These are phyloP conservation scores for Tuber indicum DNA, from an alignment of 495 filamentous ascomycete species.

Conservation along the genomic window DNA sequence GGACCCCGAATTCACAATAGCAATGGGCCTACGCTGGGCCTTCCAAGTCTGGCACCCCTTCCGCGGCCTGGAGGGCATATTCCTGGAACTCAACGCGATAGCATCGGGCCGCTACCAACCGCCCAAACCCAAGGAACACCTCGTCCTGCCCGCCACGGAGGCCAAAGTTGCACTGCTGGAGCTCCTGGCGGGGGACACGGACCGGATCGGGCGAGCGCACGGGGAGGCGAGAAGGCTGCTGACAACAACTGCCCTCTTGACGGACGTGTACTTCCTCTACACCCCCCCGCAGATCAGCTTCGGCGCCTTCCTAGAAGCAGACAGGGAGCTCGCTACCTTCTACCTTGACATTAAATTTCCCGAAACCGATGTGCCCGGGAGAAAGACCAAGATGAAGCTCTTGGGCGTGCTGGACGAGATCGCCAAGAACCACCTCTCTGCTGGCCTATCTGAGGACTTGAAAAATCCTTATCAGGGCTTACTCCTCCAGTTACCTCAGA, in stretches of 20 bases:
- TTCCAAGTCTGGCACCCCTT: conserved; percentile 90
- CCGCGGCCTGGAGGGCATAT: conserved; percentile 72
- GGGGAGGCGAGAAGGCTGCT: conserved; percentile 62
- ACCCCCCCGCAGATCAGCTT: conserved; percentile 92
- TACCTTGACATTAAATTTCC: conserved; percentile 68
- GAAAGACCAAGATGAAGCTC: conserved; percentile 43
- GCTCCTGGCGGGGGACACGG: neutral
- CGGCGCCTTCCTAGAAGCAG: conserved; percentile 65
- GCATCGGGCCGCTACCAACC: conserved; percentile 48
- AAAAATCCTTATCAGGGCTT: conserved; percentile 27
- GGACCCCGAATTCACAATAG: conserved; percentile 82
- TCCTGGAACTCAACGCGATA: conserved; percentile 72
- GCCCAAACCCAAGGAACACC: neutral
- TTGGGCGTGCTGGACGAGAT: conserved; percentile 41
- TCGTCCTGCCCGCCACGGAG: conserved; percentile 7
- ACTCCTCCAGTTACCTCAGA: conserved; percentile 34
- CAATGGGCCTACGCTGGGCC: conserved; percentile 86
- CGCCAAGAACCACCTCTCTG: conserved; percentile 26
- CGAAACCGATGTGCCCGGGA: neutral
- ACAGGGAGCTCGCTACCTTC: conserved; percentile 62
- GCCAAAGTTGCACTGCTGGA: conserved; percentile 10
- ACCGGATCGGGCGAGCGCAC: conserved; percentile 62
- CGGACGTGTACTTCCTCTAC: conserved; percentile 92
- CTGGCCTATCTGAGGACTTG: conserved; percentile 12
- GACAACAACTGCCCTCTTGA: conserved; percentile 71